Percentiles rank a stretch among this genome's conserved stretches.
Conservation (phyloP, 2,329 filamentous ascomycete genomes). For the Bipolaris zeicola region DNA sequence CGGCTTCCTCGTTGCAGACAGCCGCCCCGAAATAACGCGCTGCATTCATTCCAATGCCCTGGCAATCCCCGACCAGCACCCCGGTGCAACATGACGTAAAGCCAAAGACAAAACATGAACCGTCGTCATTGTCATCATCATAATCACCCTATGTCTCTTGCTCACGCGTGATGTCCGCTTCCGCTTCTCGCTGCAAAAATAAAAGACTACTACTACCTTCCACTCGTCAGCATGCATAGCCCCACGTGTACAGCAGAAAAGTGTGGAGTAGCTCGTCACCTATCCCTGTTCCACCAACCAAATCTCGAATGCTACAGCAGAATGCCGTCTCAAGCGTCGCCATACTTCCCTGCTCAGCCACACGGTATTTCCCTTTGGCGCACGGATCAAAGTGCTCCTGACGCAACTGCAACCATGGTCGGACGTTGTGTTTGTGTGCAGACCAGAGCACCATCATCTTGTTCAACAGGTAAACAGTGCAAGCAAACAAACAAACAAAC, state of each 20-base stretch:
- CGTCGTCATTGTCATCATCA: neutral
- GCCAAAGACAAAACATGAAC: neutral
- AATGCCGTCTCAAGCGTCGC: neutral
- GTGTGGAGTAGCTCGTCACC: neutral
- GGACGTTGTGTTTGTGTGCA: neutral
- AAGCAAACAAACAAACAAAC: neutral
- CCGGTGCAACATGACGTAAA: constrained; percentile 5
- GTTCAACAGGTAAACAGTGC: too few relatives aligned
- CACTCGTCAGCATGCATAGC: neutral
- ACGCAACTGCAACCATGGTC: neutral
- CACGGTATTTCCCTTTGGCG: neutral
- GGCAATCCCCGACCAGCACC: neutral
- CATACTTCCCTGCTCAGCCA: neutral
- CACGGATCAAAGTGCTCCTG: neutral
- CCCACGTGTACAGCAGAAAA: neutral
- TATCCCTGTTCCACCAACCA: neutral
- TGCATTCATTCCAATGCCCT: neutral
- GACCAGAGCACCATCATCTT: neutral
- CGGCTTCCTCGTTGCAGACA: constrained; percentile 11
- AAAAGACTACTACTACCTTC: too few relatives aligned
- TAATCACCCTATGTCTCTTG: neutral
- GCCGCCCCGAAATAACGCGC: neutral
- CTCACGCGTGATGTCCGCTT: neutral
- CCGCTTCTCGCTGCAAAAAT: neutral
- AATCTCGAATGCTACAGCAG: too few relatives aligned